These are phyloP conservation scores for Plectosphaerella sp. DNA, from an alignment of 2,329 filamentous ascomycete species.

Conservation along the genomic window DNA sequence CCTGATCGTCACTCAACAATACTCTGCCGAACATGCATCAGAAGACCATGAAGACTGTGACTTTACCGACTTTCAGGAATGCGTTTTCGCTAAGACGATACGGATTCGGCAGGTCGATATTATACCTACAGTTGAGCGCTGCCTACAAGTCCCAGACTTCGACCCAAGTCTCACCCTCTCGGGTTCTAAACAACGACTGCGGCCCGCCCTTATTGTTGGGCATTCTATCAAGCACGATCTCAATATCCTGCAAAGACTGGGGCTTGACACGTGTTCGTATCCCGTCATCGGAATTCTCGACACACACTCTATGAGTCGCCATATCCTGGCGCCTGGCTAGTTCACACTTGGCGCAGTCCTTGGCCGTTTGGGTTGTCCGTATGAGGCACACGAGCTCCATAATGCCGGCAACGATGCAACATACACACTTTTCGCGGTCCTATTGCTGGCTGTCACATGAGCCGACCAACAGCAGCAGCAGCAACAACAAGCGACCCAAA, in stretches of 20 bases:
- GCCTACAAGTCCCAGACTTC: neutral
- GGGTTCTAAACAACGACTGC: neutral
- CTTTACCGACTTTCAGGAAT: neutral
- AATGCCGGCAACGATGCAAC: constrained; percentile 1
- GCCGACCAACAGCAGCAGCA: no score
- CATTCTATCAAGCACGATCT: neutral
- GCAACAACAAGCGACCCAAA: neutral
- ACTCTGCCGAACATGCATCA: neutral
- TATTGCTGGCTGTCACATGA: neutral
- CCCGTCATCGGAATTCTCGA: neutral
- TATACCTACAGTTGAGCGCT: neutral
- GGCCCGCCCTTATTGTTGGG: neutral
- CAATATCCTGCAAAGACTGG: neutral
- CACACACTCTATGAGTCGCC: neutral
- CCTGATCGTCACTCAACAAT: neutral
- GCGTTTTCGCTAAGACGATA: neutral
- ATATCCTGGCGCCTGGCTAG: neutral
- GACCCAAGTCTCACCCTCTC: neutral
- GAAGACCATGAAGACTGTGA: neutral
- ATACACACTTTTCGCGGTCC: neutral
- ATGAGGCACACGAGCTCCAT: neutral
- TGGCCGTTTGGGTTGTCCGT: neutral
- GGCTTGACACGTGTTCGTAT: neutral
- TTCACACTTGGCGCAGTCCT: neutral
- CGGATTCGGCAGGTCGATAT: neutral